Evolutionary conservation across 2,329 filamentous ascomycete genomes (phyloP), one percentile per base, ranked within the genome.

Genomic region (Aspergillus sp.): DNA sequence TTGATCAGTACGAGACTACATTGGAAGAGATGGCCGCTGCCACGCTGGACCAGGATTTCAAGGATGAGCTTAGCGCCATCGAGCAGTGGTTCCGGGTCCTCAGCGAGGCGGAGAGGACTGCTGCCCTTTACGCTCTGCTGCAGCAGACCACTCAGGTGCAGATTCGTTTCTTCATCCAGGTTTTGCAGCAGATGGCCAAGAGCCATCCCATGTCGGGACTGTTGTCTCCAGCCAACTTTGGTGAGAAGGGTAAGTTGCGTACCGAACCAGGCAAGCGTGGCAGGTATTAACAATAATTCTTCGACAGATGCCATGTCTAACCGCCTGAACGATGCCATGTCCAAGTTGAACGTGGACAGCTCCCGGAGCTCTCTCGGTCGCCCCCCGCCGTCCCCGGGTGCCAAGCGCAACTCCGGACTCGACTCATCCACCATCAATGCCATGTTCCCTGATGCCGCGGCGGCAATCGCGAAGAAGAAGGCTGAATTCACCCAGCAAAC

Each of bases 101-200:
- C 66, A 98, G 94, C 73, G 95, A 98, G 80, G 93, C 95, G 27
- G 95, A 99, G 80, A 86, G 95, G 64, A 99, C 95, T 19, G 95
- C 95, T 63, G 95, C 95, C 52, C 81, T 98, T 60, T 99, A 99
- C 76, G 94, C 95, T 63, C 83, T 99, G 69, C 84, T 99, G 62
- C 95, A 99, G 81, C 95, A 99, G 83, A 98, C 95, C 5, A 99
- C 95, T 4, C 95, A 98, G 79, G 94, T 99, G 63, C 95, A 99
- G 81, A 96, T 98, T 73, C 89, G 95, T 58, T 99, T 99, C 83
- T 99, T 99, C 80, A 98, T 98, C 68, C 94, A 98, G 79, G 92
- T 99, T 50, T 83, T 99, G 69, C 93, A 98, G 81, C 95, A 99
- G 77, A 99, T 98, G 95, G 93, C 93, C 65, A 96, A 97, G 81